These are phyloP conservation scores for Rubia balearica DNA, from an alignment of 305 asterid genomes.

Conservation along the genomic window DNA sequence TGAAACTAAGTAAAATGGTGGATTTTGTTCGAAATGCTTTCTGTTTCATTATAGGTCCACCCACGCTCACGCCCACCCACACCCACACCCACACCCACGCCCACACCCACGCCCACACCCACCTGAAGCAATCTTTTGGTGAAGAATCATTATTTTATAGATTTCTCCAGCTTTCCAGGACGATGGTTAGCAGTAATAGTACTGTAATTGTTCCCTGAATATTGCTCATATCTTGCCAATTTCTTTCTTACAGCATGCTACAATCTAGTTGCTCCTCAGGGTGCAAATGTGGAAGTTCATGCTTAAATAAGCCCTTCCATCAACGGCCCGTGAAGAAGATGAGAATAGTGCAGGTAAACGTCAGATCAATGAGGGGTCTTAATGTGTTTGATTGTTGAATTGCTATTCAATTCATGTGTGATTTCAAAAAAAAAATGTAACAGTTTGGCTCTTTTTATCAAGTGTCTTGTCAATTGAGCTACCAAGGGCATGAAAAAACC, in stretches of 20 bases:
- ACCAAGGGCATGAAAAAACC: not conserved
- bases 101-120: too few relatives aligned
- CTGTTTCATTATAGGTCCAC: not conserved
- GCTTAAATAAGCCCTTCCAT: slow-evolving; percentile 89
- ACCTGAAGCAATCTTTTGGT: not conserved
- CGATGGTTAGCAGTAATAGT: not conserved
- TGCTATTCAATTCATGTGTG: not conserved
- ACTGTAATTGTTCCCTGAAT: not conserved
- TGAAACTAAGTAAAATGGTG: not conserved
- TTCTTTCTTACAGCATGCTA: slow-evolving; percentile 55
- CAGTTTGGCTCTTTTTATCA: too few relatives aligned
- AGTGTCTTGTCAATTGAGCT: not conserved
- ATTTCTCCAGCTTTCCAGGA: not conserved
- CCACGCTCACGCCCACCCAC: too few relatives aligned
- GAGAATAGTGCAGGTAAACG: slow-evolving; percentile 70
- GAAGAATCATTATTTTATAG: not conserved
- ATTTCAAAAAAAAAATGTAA: not conserved
- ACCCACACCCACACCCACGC: too few relatives aligned
- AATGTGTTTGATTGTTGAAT: not conserved
- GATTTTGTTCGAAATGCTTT: not conserved
- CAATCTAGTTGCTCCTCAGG: slow-evolving; percentile 83
- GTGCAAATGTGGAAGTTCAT: slow-evolving; percentile 82
- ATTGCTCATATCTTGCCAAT: slow-evolving; percentile 3
- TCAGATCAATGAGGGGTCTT: not conserved
- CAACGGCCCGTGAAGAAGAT: slow-evolving; percentile 81